phyloP scores from a whole-genome alignment of 306 rosid species.

The Vigna trinervia region DNA sequence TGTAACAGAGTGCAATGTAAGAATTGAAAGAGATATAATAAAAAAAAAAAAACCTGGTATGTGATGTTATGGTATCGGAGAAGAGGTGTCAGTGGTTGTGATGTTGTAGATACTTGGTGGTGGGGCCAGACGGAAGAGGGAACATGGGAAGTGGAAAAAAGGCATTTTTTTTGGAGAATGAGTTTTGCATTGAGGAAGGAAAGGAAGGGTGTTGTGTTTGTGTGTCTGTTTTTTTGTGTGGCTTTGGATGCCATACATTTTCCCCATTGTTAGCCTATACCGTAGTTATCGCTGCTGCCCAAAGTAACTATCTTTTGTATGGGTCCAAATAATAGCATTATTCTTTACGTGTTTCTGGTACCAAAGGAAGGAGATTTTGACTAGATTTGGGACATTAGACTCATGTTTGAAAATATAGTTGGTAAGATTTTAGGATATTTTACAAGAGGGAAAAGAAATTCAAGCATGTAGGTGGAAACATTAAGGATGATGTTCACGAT shows the following conservation, averaged over 20 bases:
- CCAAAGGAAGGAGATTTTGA: not conserved
- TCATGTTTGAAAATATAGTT: too few species aligned
- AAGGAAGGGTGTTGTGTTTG: conserved; percentile 42
- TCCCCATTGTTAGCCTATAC: conserved; percentile 59
- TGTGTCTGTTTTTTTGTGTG: conserved; percentile 43
- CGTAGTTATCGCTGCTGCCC: conserved; percentile 51
- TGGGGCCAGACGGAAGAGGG: conserved; percentile 49
- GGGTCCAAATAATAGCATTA: conserved; percentile 2
- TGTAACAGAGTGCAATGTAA: not conserved
- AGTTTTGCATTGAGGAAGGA: conserved; percentile 48
- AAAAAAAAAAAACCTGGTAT: conserved; percentile 51
- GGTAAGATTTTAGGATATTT: not conserved
- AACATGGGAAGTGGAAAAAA: conserved; percentile 40
- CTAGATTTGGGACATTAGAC: not conserved
- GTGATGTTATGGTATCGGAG: conserved; percentile 55
- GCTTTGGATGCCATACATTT: conserved; percentile 56
- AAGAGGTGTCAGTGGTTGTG: conserved; percentile 49
- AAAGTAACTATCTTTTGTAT: not conserved
- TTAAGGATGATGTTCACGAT: not conserved
- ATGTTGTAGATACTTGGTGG: conserved; percentile 36
- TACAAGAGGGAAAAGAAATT: not conserved
- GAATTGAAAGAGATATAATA: not conserved
- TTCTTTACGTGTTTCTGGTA: not conserved
- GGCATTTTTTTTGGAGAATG: conserved; percentile 48
- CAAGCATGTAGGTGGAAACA: not conserved